These are phyloP conservation scores for Cystoisospora suis DNA, from an alignment of 169 alveolate genomes.

Conservation along the genomic window DNA sequence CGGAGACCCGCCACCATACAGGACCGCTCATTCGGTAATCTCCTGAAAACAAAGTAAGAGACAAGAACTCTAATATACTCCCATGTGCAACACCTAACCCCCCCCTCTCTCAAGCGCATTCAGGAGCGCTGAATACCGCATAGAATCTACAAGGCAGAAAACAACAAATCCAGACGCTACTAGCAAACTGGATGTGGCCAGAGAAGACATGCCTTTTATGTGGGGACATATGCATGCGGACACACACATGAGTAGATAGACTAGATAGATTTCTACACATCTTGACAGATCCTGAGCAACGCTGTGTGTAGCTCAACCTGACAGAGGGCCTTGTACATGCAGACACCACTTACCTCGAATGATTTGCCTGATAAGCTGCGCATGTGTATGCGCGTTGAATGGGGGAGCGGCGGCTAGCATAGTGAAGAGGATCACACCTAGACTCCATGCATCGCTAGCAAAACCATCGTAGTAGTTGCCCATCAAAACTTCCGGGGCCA, in stretches of 20 bases:
- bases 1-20: slow-evolving; percentile 86
- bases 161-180: too few species aligned
- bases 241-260: too few species aligned
- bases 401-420: slow-evolving; percentile 60
- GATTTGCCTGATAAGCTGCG: slow-evolving; percentile 37
- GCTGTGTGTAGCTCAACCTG: too few species aligned
- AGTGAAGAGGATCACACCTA: slow-evolving; percentile 49
- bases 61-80: background rate
- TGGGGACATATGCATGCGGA: background rate
- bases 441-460: slow-evolving; percentile 60
- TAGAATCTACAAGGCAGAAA: background rate
- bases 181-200: too few species aligned
- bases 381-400: slow-evolving; percentile 45
- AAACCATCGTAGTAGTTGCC: slow-evolving; percentile 64
- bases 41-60: slow-evolving; percentile 1
- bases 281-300: too few species aligned
- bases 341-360: slow-evolving; percentile 35
- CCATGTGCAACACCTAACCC: background rate
- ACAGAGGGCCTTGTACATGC: too few species aligned
- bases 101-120: too few species aligned
- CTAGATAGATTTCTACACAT: too few species aligned
- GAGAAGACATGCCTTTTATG: too few species aligned
- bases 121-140: background rate
- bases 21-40: slow-evolving; percentile 73
- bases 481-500: slow-evolving; percentile 58